Evolutionary conservation across 495 filamentous ascomycete species (phyloP).

Genomic region (Penicillium nucicola): DNA sequence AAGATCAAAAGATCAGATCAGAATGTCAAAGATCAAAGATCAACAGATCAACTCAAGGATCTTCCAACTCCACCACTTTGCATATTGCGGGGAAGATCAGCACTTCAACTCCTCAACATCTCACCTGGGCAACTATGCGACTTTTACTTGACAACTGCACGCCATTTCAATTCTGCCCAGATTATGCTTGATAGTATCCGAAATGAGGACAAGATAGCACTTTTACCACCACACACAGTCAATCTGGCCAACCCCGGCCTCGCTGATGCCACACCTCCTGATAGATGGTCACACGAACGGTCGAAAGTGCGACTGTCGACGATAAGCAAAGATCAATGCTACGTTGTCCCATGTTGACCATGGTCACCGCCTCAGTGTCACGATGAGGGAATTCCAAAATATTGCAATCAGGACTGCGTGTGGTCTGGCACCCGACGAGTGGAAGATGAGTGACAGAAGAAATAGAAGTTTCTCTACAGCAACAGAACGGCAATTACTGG

Average conservation of each 20-base stretch:
- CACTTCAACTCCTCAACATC: slow-evolving; percentile 12
- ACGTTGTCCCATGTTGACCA: slow-evolving; percentile 3
- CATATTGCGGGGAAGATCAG: slow-evolving; percentile 12
- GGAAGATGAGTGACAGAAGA: slow-evolving; percentile 19
- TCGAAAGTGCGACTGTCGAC: slow-evolving; percentile 9
- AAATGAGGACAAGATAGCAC: background rate
- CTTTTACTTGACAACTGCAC: too few relatives aligned
- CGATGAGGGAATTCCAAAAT: slow-evolving; percentile 20
- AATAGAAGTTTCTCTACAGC: slow-evolving; percentile 15
- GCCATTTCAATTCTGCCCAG: background rate
- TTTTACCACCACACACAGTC: background rate
- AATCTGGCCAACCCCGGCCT: slow-evolving; percentile 7
- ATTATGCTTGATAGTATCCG: background rate
- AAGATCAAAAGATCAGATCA: too few relatives aligned
- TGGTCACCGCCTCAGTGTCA: slow-evolving; percentile 1
- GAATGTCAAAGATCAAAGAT: too few relatives aligned
- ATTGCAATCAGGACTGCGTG: slow-evolving; percentile 19
- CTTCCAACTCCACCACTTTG: background rate
- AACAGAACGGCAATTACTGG: background rate
- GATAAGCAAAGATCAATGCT: slow-evolving; percentile 2
- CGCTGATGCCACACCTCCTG: slow-evolving; percentile 5
- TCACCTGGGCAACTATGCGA: too few relatives aligned
- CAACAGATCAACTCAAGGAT: too few relatives aligned
- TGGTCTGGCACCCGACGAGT: slow-evolving; percentile 3
- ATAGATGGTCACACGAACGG: slow-evolving; percentile 5